Evolutionary conservation across 257 asterid species (phyloP).

Genomic region (Dorcoceras hygrometricum): DNA sequence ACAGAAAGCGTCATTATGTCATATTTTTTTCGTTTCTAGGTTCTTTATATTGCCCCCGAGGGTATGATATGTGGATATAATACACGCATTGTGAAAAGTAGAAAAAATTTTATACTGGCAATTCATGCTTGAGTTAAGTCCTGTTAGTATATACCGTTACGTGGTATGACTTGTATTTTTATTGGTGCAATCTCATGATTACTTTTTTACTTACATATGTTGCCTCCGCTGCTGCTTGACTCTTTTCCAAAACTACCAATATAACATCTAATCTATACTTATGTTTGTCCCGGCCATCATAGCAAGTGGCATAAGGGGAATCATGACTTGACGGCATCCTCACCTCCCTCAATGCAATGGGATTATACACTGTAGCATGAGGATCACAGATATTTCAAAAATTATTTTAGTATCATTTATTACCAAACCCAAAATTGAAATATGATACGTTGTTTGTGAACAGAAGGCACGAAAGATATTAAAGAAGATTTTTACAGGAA

Average conservation of each 20-base stretch:
- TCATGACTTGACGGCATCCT: too few relatives aligned
- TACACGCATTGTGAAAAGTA: background rate
- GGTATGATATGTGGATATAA: background rate
- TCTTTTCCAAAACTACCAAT: constrained; percentile 4
- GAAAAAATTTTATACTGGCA: background rate
- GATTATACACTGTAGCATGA: background rate
- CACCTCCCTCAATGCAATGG: constrained; percentile 4
- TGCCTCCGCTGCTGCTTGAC: background rate
- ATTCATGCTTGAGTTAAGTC: background rate
- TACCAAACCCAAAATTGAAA: constrained; percentile 6
- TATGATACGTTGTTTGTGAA: constrained; percentile 11
- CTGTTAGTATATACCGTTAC: background rate
- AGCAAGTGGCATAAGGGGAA: too few relatives aligned
- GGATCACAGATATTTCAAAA: constrained; percentile 15
- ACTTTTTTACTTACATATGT: constrained; percentile 9
- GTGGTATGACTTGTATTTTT: constrained; percentile 16
- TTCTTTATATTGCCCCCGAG: background rate
- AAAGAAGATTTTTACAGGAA: constrained; percentile 23
- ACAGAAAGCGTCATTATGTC: background rate
- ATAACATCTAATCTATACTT: too few relatives aligned
- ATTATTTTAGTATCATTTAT: background rate
- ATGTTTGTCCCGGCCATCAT: too few relatives aligned
- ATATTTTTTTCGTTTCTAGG: background rate
- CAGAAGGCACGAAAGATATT: constrained; percentile 7
- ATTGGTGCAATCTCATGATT: constrained; percentile 4